Base-by-base conservation (phyloP, 768 basidiomycete genomes). In the Tulasnella sp. region DNA sequence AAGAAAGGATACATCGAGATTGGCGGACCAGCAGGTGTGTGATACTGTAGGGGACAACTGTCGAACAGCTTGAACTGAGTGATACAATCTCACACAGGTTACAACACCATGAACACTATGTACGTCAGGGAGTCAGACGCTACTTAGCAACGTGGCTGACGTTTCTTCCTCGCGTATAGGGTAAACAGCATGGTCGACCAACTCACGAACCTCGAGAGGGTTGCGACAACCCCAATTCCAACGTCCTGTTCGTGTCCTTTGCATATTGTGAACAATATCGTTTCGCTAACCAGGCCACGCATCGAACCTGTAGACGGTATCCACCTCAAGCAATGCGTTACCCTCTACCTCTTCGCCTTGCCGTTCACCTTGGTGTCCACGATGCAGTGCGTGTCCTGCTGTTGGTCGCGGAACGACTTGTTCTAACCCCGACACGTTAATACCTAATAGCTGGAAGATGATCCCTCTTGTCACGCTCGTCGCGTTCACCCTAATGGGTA, bases 281-380 rank as follows among this genome's bases (percentile, higher is more conserved):
- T 54, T 72, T 67, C 1, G 19, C 71, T 74, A 75, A 77, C 72
- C 75, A 78, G 2, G 25, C 42, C 39, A 76, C 74, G 75, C 77
- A 74, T 29, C 40, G 70, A 11, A 58, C 68, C 45, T 80, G 79
- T 76, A 92, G 91, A 94, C 79, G 89, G 92, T 52, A 91, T 98
- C 77, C 96, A 97, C 83, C 85, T 97, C 80, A 96, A 97, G 82
- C 96, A 98, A 90, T 93, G 92, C 79, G 93, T 97, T n/a, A 91
- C 92, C 1, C 83, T 97, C 0, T 97, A 97, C 84, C 89, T 99
- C 9, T 95, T 96, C 81, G 89, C 93, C 25, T 87, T 99, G 9
- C 97, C 97, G 5, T 88, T 96, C 79, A 93, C 92, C 1, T 87
- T 98, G 38, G 89, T 96, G 87, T 89, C 74, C 91, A 94, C 67